Conservation (phyloP, 148 eudicot genomes). For the Linanthus parryae region DNA sequence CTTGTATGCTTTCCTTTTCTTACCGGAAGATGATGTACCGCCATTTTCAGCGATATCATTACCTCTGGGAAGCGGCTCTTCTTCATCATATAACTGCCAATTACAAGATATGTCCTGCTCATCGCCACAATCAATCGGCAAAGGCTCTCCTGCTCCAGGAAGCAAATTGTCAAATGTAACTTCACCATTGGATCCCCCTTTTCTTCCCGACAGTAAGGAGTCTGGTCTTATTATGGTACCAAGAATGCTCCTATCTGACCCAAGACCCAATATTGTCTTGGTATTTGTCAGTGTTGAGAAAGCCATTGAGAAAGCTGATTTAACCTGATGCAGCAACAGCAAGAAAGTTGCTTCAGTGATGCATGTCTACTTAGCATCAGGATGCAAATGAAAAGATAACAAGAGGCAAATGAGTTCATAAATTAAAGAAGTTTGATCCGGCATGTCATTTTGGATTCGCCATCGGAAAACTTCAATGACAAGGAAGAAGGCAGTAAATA, state of each 20-base stretch:
- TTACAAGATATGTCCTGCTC: slow-evolving; percentile 64
- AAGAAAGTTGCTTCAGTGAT: too few relatives aligned
- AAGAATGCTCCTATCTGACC: slow-evolving; percentile 73
- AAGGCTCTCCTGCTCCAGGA: slow-evolving; percentile 77
- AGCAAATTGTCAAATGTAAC: slow-evolving; percentile 59
- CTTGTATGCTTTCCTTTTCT: slow-evolving; percentile 49
- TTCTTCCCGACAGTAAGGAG: slow-evolving; percentile 63
- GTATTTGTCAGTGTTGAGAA: slow-evolving; percentile 66
- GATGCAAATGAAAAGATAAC: too few relatives aligned
- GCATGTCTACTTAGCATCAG: too few relatives aligned
- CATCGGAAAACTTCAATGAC: too few relatives aligned
- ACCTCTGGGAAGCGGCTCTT: slow-evolving; percentile 72
- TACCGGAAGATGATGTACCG: slow-evolving; percentile 43
- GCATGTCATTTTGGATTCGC: too few relatives aligned
- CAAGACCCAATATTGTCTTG: slow-evolving; percentile 62
- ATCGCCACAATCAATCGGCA: slow-evolving; percentile 25
- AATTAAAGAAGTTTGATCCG: too few relatives aligned
- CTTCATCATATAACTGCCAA: slow-evolving; percentile 62
- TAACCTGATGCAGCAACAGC: slow-evolving; percentile 44
- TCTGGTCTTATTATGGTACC: slow-evolving; percentile 96
- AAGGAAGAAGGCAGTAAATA: too few relatives aligned
- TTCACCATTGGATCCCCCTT: slow-evolving; percentile 73
- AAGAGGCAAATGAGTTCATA: too few relatives aligned
- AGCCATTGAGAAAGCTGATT: slow-evolving; percentile 89
- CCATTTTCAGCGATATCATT: slow-evolving; percentile 28